Evolutionary conservation across 2,329 filamentous ascomycete genomes (phyloP).

Genomic region (Zymoseptoria passerinii): DNA sequence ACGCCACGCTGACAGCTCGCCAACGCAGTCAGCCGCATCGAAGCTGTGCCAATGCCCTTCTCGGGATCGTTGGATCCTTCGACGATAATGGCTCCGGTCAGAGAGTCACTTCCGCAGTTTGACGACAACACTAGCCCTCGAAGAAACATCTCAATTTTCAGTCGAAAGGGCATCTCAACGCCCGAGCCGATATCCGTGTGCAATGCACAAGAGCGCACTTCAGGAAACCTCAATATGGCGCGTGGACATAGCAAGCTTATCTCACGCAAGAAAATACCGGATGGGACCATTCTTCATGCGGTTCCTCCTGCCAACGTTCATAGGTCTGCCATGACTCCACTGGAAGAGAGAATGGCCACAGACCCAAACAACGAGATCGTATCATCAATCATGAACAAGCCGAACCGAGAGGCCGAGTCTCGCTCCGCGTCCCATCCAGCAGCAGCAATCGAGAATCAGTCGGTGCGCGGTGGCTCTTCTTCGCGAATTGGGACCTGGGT

Average conservation of each 20-base stretch:
- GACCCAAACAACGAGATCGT: constrained; percentile 35
- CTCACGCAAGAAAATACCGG: not conserved
- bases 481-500: constrained; percentile 37
- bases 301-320: constrained; percentile 23
- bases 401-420: constrained; percentile 13
- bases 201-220: constrained; percentile 15
- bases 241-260: constrained; percentile 21
- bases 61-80: not conserved
- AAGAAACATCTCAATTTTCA: constrained; percentile 32
- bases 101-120: not conserved
- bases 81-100: not conserved
- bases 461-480: not conserved
- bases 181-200: constrained; percentile 17
- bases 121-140: constrained; percentile 10
- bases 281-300: constrained; percentile 26
- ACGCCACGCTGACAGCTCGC: not conserved
- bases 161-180: constrained; percentile 25
- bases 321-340: constrained; percentile 20
- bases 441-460: constrained; percentile 13
- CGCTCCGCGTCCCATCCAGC: constrained; percentile 12
- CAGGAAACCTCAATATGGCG: constrained; percentile 14
- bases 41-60: not conserved
- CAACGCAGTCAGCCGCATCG: not conserved
- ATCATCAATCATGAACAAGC: constrained; percentile 26
- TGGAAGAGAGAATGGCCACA: constrained; percentile 32